Evolutionary conservation across 2,329 filamentous ascomycete species (phyloP).

Genomic region (Raffaelea albimanens): DNA sequence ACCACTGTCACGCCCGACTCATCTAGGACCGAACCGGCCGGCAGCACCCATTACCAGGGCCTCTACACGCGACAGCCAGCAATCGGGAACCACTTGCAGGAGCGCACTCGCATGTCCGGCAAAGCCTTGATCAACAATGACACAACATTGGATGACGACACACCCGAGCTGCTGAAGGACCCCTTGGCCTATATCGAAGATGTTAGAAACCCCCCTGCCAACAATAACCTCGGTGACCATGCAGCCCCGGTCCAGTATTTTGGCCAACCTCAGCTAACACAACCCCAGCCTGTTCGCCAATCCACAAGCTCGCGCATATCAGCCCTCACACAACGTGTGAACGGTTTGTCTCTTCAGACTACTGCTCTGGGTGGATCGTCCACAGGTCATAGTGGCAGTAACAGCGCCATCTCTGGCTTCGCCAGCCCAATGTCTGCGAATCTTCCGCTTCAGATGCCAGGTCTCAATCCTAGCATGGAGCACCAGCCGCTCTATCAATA

Average conservation of each 20-base stretch:
- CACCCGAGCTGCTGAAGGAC: constrained; percentile 61
- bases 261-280: constrained; percentile 19
- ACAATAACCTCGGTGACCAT: constrained; percentile 16
- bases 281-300: constrained; percentile 37
- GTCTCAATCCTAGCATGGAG: not conserved
- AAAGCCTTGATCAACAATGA: constrained; percentile 66
- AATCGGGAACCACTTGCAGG: constrained; percentile 59
- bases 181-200: constrained; percentile 67
- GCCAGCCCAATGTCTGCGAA: not conserved
- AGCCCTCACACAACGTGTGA: constrained; percentile 55
- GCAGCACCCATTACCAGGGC: constrained; percentile 41
- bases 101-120: constrained; percentile 48
- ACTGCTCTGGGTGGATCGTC: constrained; percentile 38
- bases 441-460: constrained; percentile 32
- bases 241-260: not conserved
- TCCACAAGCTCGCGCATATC: constrained; percentile 60
- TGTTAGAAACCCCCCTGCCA: constrained; percentile 25
- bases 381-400: too few species aligned
- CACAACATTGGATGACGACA: constrained; percentile 60
- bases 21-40: constrained; percentile 43
- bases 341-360: constrained; percentile 62
- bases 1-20: constrained; percentile 31
- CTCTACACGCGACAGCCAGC: constrained; percentile 67
- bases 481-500: constrained; percentile 18
- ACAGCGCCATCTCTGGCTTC: too few species aligned